Evolutionary conservation across 1,139 yeast genomes (phyloP), one percentile per base, ranked within the genome.

Genomic region (Magnusiomyces tetraspermus): DNA sequence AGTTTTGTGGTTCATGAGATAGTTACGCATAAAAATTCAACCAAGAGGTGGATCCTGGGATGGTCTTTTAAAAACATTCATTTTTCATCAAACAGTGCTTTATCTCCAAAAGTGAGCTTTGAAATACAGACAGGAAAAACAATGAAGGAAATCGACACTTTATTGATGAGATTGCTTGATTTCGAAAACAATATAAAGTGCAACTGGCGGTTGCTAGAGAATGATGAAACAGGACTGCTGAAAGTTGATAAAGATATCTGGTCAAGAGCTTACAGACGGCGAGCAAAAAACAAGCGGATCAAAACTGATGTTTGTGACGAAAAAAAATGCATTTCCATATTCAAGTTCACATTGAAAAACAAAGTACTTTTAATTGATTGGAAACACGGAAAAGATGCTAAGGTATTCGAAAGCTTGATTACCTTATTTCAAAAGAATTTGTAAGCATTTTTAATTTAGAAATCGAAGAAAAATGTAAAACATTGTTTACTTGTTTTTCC

Each of bases 201-300:
- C 19, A 15, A 13, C n/a, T 45, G 48, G 38, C 5, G 17, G 11
- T 10, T 3, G 17, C 11, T 31, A 23, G 26, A 13, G 30, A 23
- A 23, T 3, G n/a, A 11, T 3, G 6, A 8, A 4, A 8, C 15
- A 24, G 19, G 38, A 4, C 3, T 22, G 23, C 22, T 45, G 19
- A 17, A 5, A 21, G 38, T 45, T 17, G 24, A 28, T 19, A 33
- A 13, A 21, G 38, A 45, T n/a, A 45, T 45, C 10, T 45, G 48
- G 48, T 45, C 48, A 11, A 19, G 48, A 13, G n/a, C 48, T 10
- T 45, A 45, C 31, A 23, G 48, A 17, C n/a, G 48, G 31, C 33
- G 33, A 11, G 6, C 11, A 6, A 28, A 28, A 28, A 28, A 28
- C 33, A 28, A 28, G 33, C 33, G 33, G 11, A 28, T 28, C 33